A percentile compares a stretch with the other conserved stretches of the same genome.
Conservation (phyloP, 2,329 filamentous ascomycete species). For the Hymenoscyphus repandus region DNA sequence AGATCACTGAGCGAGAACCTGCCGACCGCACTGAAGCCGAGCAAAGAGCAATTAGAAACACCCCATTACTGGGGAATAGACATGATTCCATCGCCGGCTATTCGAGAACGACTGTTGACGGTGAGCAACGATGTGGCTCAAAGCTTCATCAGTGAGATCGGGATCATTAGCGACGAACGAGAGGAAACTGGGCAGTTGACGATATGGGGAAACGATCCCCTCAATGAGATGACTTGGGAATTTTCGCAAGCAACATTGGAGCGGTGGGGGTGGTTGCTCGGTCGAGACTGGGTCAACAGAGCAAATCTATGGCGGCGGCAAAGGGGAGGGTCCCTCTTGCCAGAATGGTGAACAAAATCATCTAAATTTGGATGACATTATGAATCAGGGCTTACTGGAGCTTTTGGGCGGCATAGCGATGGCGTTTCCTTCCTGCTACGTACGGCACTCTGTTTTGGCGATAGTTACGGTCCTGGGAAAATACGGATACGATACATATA, state of each 20-base stretch:
- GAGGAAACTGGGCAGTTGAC: constrained; percentile 36
- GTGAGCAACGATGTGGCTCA: constrained; percentile 33
- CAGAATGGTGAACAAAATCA: constrained; percentile 28
- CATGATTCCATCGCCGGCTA: constrained; percentile 35
- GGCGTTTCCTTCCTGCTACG: neutral
- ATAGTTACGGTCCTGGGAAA: neutral
- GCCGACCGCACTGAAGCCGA: constrained; percentile 34
- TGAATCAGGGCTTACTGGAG: neutral
- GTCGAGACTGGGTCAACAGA: constrained; percentile 34
- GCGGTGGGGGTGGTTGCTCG: constrained; percentile 37
- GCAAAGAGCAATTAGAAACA: constrained; percentile 35
- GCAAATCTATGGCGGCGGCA: constrained; percentile 39
- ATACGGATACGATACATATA: neutral
- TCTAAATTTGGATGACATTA: neutral
- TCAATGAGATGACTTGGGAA: constrained; percentile 39
- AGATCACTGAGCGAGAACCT: constrained; percentile 29
- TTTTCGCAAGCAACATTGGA: constrained; percentile 36
- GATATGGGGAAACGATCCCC: constrained; percentile 39
- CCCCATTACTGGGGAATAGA: constrained; percentile 39
- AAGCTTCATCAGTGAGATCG: constrained; percentile 35
- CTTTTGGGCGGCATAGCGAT: neutral
- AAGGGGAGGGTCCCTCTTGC: constrained; percentile 32
- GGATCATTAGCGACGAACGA: constrained; percentile 32
- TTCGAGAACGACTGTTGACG: constrained; percentile 36
- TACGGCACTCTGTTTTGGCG: neutral